These are phyloP conservation scores for Sparassis latifolia DNA, from an alignment of 1,284 basidiomycete genomes.

Conservation along the genomic window DNA sequence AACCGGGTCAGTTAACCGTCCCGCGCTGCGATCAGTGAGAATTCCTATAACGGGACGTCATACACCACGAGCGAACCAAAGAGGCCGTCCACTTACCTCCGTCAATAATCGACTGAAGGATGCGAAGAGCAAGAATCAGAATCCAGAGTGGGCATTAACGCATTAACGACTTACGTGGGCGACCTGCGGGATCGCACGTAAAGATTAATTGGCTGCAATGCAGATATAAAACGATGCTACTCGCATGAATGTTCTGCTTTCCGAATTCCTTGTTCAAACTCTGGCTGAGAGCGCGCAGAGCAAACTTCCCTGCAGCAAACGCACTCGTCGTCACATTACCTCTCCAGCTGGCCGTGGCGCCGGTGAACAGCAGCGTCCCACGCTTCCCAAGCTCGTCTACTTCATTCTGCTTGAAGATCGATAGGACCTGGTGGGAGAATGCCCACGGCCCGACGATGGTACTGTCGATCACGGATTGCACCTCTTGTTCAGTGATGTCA, in stretches of 20 bases:
- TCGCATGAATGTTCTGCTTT: slow-evolving; percentile 71
- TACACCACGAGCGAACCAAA: not conserved
- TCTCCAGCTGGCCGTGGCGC: slow-evolving; percentile 63
- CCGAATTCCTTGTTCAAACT: slow-evolving; percentile 77
- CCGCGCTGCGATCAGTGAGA: slow-evolving; percentile 36
- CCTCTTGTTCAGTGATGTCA: slow-evolving; percentile 53
- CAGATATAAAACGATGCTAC: slow-evolving; percentile 9
- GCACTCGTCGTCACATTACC: slow-evolving; percentile 61
- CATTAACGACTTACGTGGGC: slow-evolving; percentile 45
- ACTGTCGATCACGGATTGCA: slow-evolving; percentile 40
- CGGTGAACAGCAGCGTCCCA: slow-evolving; percentile 73
- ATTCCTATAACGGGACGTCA: slow-evolving; percentile 28
- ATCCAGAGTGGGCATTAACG: not conserved
- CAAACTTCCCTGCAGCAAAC: slow-evolving; percentile 68
- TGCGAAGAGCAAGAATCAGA: not conserved
- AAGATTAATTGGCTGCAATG: not conserved
- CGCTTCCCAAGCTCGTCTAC: slow-evolving; percentile 39
- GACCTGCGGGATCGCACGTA: slow-evolving; percentile 31
- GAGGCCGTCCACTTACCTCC: slow-evolving; percentile 21
- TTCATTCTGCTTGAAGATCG: slow-evolving; percentile 56
- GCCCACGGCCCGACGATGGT: slow-evolving; percentile 62
- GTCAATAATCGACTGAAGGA: slow-evolving; percentile 31
- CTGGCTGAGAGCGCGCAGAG: slow-evolving; percentile 60
- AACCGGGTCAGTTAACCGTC: slow-evolving; percentile 12
- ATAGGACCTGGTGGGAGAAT: slow-evolving; percentile 59